Percentiles rank a stretch among this genome's conserved stretches.
phyloP scores from a whole-genome alignment of 2,329 filamentous ascomycete genomes.

The Lecanicillium sp. region DNA sequence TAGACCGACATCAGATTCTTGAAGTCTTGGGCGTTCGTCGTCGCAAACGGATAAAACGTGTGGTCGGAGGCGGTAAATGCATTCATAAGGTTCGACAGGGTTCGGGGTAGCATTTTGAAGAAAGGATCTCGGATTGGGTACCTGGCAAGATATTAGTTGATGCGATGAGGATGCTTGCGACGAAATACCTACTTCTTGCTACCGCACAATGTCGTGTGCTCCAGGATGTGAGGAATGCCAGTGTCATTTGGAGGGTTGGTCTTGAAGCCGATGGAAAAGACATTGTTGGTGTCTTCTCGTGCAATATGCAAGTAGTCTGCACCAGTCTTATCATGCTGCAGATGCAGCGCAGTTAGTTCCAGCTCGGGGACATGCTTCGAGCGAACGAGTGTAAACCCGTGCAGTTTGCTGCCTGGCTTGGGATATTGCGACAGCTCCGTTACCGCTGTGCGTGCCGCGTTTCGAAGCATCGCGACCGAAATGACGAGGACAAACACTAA shows the following conservation, averaged over 20 bases:
- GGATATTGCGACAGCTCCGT: constrained; percentile 72
- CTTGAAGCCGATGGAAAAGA: constrained; percentile 98
- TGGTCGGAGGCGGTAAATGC: constrained; percentile 95
- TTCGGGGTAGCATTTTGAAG: constrained; percentile 98
- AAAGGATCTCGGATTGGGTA: constrained; percentile 98
- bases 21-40: constrained; percentile 91
- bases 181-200: constrained; percentile 75
- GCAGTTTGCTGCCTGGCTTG: constrained; percentile 73
- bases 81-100: constrained; percentile 99
- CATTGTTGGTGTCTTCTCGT: constrained; percentile 95
- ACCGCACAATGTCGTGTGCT: constrained; percentile 94
- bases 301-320: constrained; percentile 95
- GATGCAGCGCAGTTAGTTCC: constrained; percentile 80
- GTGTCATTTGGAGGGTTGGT: constrained; percentile 96
- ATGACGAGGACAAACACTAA: neutral
- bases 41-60: constrained; percentile 96
- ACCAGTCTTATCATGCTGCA: constrained; percentile 90
- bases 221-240: constrained; percentile 91
- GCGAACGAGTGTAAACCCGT: constrained; percentile 87
- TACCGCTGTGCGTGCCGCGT: constrained; percentile 53
- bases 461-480: constrained; percentile 39
- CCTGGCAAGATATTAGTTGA: constrained; percentile 41
- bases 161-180: too few relatives aligned
- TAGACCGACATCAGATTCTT: constrained; percentile 96
- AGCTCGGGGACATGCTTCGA: constrained; percentile 91